Evolutionary conservation across 2,329 filamentous ascomycete genomes (phyloP), one percentile per base, ranked within the genome.

Genomic region (Exophiala bonariae): DNA sequence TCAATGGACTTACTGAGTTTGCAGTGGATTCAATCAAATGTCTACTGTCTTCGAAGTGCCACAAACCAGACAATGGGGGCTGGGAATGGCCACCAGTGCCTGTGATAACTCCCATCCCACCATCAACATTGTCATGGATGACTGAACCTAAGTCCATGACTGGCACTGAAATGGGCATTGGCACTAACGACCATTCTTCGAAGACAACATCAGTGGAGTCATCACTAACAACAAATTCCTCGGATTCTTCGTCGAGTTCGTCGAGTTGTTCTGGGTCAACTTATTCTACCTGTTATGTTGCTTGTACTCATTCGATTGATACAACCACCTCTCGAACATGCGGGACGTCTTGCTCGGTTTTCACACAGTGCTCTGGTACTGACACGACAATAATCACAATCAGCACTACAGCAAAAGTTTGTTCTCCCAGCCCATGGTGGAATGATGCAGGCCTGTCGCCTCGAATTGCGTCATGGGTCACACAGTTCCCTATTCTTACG

Each of bases 71-170:
- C 17, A 34, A 34, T n/a, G 17, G 17, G 5, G 32, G 32, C 17
- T 34, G 32, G 32, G 32, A 34, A n/a, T 34, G 32, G 32, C 32
- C 32, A 34, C 32, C 32, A 18, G 32, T 34, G 32, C 32, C 32
- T 34, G 32, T 18, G 17, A 14, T 18, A 6, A 14, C 32, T 34
- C 32, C 32, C 5, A 7, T 14, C n/a, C 32, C 32, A 6, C 32
- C 32, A 6, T n/a, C 32, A 6, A 18, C 5, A 6, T 14, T 34
- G n/a, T 14, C 13, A 6, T 34, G 32, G 32, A 34, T 34, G 32
- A 34, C 32, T 14, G 6, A 14, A 34, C 32, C 32, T 8, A 18
- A 34, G 32, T 7, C 32, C 5, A 14, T 14, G 5, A 34, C 32
- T 5, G 32, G 17, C 8, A 34, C 32, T 34, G 32, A 34, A n/a